Percentiles rank a stretch among this genome's conserved stretches.
phyloP scores from a whole-genome alignment of 192 early-diverging fungal genomes.

The Rhizoclosmatium globosum region DNA sequence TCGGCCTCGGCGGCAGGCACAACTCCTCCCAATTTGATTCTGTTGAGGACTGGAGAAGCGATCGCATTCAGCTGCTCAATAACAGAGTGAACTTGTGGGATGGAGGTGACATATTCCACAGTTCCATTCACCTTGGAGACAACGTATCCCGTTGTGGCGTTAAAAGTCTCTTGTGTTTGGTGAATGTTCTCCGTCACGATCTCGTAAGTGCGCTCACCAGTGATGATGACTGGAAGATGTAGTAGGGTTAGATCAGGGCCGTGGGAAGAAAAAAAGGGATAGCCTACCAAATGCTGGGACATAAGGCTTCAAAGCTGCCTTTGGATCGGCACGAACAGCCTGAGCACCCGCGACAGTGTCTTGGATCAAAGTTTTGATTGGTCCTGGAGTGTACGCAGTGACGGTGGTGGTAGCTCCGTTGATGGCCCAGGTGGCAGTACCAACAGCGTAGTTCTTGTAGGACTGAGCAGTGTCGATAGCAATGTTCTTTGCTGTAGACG shows the following conservation, averaged over 20 bases:
- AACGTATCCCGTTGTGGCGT: slow-evolving; percentile 37
- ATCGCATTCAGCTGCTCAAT: slow-evolving; percentile 56
- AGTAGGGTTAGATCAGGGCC: neutral
- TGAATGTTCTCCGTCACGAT: slow-evolving; percentile 47
- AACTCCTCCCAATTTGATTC: slow-evolving; percentile 13
- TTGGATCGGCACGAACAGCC: slow-evolving; percentile 47
- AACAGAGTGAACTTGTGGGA: slow-evolving; percentile 48
- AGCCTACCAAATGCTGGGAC: slow-evolving; percentile 47
- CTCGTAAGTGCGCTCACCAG: slow-evolving; percentile 59
- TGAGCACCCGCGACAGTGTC: slow-evolving; percentile 41
- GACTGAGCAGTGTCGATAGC: slow-evolving; percentile 3
- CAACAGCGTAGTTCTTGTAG: slow-evolving; percentile 35
- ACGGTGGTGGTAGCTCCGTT: slow-evolving; percentile 59
- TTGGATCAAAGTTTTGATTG: slow-evolving; percentile 49
- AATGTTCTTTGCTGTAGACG: slow-evolving; percentile 23
- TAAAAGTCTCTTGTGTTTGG: slow-evolving; percentile 36
- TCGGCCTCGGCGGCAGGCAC: slow-evolving; percentile 20
- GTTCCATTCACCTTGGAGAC: slow-evolving; percentile 55
- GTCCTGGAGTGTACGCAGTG: slow-evolving; percentile 54
- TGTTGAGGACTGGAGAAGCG: slow-evolving; percentile 45
- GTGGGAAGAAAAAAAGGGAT: neutral
- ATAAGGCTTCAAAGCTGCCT: slow-evolving; percentile 55
- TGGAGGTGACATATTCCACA: slow-evolving; percentile 46
- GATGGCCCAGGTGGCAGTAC: slow-evolving; percentile 51
- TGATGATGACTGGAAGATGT: slow-evolving; percentile 39